Conservation (phyloP, 768 basidiomycete species). For the Melanogaster broomeanus region DNA sequence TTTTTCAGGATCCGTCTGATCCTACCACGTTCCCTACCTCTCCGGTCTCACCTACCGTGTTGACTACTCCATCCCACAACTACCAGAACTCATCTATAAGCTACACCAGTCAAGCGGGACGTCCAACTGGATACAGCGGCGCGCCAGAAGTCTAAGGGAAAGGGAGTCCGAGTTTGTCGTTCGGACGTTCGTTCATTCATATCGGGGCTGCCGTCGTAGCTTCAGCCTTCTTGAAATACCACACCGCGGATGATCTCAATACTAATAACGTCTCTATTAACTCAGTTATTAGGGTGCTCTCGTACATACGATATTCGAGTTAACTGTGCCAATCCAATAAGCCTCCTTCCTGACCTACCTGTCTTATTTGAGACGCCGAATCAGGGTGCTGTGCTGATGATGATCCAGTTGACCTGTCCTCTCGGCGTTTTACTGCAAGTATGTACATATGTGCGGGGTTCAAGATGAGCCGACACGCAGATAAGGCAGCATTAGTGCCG, state of each 20-base stretch:
- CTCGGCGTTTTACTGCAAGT: too few relatives aligned
- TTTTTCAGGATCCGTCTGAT: constrained; percentile 36
- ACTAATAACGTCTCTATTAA: not conserved
- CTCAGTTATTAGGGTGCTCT: not conserved
- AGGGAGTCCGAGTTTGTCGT: not conserved
- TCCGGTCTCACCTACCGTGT: constrained; percentile 16
- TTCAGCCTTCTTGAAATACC: not conserved
- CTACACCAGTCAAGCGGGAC: constrained; percentile 12
- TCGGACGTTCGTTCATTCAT: not conserved
- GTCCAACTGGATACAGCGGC: constrained; percentile 22
- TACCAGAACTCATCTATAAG: constrained; percentile 2
- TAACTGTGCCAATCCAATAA: not conserved
- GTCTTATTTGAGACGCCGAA: not conserved
- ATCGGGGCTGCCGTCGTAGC: too few relatives aligned
- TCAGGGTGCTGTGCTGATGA: too few relatives aligned
- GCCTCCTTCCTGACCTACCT: not conserved
- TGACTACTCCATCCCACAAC: constrained; percentile 6
- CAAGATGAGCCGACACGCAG: too few relatives aligned
- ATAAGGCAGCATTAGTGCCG: too few relatives aligned
- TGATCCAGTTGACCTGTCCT: too few relatives aligned
- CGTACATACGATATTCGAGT: not conserved
- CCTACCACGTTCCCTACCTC: constrained; percentile 39
- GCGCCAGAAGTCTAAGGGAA: constrained; percentile 24
- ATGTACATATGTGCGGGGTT: too few relatives aligned
- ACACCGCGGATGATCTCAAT: not conserved